Conservation (phyloP, 2,329 filamentous ascomycete species). For the Ophiocordyceps camponoti-floridani region DNA sequence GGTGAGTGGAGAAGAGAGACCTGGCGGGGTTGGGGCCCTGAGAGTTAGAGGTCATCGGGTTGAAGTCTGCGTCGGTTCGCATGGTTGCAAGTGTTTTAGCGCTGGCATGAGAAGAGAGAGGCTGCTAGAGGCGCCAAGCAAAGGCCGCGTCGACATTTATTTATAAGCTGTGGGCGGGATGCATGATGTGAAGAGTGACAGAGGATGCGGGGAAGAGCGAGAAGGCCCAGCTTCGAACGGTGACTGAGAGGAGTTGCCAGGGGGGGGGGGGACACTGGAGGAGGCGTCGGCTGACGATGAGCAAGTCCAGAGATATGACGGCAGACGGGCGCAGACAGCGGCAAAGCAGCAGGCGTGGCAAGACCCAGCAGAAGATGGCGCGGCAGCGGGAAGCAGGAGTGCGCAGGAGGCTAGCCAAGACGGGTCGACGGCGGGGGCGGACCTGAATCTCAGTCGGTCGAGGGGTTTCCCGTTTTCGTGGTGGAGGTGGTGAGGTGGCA, state of each 20-base stretch:
- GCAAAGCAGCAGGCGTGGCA: neutral
- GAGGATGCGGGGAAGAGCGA: slow-evolving; percentile 4
- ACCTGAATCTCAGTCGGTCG: slow-evolving; percentile 3
- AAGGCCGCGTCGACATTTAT: slow-evolving; percentile 19
- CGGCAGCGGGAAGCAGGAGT: neutral
- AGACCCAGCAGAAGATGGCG: neutral
- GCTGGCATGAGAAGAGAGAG: slow-evolving; percentile 8
- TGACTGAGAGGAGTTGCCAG: no score
- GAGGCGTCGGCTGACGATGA: slow-evolving; percentile 1
- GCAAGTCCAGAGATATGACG: slow-evolving; percentile 1
- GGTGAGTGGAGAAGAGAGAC: slow-evolving; percentile 20
- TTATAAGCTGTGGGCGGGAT: slow-evolving; percentile 17
- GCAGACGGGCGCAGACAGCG: neutral
- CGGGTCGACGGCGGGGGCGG: slow-evolving; percentile 2
- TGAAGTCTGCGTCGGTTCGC: slow-evolving; percentile 9
- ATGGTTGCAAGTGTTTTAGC: slow-evolving; percentile 5
- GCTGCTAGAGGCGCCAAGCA: slow-evolving; percentile 5
- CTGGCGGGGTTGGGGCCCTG: slow-evolving; percentile 15
- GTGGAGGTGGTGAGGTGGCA: neutral
- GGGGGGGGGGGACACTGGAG: neutral
- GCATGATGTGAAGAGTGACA: slow-evolving; percentile 14
- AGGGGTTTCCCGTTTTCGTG: neutral
- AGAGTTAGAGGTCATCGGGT: slow-evolving; percentile 4
- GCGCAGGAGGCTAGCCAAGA: neutral
- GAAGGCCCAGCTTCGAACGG: neutral